Conservation (phyloP, 352 stramenopile species). For the Phytophthora pistaciae region DNA sequence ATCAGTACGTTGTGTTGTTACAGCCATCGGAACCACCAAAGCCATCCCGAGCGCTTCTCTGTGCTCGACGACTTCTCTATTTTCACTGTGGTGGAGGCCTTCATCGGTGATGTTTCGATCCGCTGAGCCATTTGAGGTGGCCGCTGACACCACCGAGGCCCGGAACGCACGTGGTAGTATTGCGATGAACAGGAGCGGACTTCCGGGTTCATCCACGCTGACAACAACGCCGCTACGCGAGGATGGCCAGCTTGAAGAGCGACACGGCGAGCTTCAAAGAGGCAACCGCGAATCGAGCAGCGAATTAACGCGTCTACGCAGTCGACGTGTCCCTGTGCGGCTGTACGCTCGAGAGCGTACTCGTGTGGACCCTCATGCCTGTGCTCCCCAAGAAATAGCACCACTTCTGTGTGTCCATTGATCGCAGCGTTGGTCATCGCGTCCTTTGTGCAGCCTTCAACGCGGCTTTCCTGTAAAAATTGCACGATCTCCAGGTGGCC, state of each 20-base stretch:
- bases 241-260: conserved; percentile 39
- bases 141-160: conserved; percentile 39
- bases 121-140: conserved; percentile 7
- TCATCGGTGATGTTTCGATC: background rate
- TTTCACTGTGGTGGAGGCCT: background rate
- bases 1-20: conserved; percentile 8
- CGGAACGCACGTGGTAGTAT: conserved; percentile 24
- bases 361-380: conserved; percentile 41
- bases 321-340: conserved; percentile 30
- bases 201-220: conserved; percentile 41
- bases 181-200: conserved; percentile 33
- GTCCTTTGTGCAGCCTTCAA: conserved; percentile 47
- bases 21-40: conserved; percentile 35
- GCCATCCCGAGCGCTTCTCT: conserved; percentile 24
- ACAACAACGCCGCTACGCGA: conserved; percentile 33
- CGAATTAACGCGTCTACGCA: conserved; percentile 44
- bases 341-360: conserved; percentile 37
- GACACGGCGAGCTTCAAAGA: conserved; percentile 41
- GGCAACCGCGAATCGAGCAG: conserved; percentile 40
- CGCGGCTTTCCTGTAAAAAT: conserved; percentile 42
- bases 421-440: conserved; percentile 47
- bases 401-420: conserved; percentile 35
- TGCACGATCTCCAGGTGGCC: conserved; percentile 41
- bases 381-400: conserved; percentile 45
- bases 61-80: conserved; percentile 15